Evolutionary conservation across 1,284 basidiomycete genomes (phyloP), one percentile per base, ranked within the genome.

Genomic region (Salmacisia buchloeana): DNA sequence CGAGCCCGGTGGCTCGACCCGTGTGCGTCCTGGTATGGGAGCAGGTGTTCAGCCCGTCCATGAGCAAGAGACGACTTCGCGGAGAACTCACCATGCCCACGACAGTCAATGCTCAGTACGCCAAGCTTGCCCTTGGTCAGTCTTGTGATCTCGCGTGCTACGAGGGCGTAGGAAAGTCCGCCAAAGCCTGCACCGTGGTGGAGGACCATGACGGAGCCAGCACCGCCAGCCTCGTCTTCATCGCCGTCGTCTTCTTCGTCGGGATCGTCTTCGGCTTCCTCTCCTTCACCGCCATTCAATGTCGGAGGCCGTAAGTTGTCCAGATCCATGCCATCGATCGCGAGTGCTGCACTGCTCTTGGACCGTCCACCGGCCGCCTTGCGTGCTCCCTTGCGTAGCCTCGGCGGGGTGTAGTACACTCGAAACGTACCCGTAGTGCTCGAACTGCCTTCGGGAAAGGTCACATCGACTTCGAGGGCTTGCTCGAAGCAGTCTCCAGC

Each of bases 181-280:
- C 88, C 88, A 75, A 91, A 92, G 2, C 96, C 94, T 0, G 91
- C 94, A 0, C 96, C 94, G 73, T 98, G 94, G 75, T 97, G 93
- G 79, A 91, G 91, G 2, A 97, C 84, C 75, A 97, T 85, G 2
- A 94, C 86, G 0, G 88, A 86, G 7, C 82, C 83, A 2, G 81
- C 81, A n/a, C 83, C 61, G 31, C 67, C 66, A 62, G 57, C 65
- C 58, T 58, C 64, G 21, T 63, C 84, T 39, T 83, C 83, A 43
- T 77, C 75, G 59, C 76, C 82, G 85, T 63, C 60, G 13, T 9
- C 35, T 3, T 69, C 73, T 0, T 63, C 67, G 12, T 84, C 38
- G 82, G 62, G 58, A 29, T 67, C 69, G 31, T 62, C 60, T n/a
- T 6, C n/a, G n/a, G 58, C 15, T 36, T 62, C 63, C 9, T 62